Evolutionary conservation across 208 protist species (phyloP).

Genomic region (Leptomonas pyrrhocoris): DNA sequence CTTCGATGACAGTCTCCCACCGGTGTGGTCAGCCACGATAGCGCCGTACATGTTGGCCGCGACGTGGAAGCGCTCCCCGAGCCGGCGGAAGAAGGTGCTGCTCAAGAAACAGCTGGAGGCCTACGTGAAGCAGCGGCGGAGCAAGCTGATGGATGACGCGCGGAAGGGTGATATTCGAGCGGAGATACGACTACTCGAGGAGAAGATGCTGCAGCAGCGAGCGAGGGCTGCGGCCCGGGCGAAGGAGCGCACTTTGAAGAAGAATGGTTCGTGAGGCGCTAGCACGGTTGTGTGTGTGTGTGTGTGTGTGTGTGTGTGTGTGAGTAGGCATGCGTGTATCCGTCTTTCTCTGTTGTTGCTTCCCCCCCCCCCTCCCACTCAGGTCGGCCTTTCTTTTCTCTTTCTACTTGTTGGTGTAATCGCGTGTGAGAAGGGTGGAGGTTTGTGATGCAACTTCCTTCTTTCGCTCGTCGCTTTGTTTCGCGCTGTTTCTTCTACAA

Average conservation of each 20-base stretch:
- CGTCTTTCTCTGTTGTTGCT: slow-evolving; percentile 11
- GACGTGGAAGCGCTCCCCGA: slow-evolving; percentile 55
- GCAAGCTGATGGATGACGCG: slow-evolving; percentile 16
- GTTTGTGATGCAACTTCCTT: neutral
- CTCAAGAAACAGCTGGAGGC: slow-evolving; percentile 35
- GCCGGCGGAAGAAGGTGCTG: slow-evolving; percentile 54
- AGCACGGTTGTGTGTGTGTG: neutral
- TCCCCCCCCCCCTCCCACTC: neutral
- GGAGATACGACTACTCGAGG: slow-evolving; percentile 34
- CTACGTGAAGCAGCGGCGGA: slow-evolving; percentile 21
- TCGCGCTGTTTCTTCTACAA: no score
- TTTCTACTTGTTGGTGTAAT: neutral
- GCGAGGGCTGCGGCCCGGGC: slow-evolving; percentile 12
- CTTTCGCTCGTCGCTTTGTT: neutral
- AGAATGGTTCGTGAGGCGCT: neutral
- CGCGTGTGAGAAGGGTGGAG: neutral
- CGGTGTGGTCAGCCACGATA: slow-evolving; percentile 45
- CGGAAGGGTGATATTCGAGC: slow-evolving; percentile 20
- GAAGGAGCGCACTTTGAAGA: neutral
- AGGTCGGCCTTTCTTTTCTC: slow-evolving; percentile 17
- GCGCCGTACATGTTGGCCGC: slow-evolving; percentile 64
- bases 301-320: neutral
- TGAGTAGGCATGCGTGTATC: neutral
- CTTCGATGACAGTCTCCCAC: slow-evolving; percentile 80
- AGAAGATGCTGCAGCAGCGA: slow-evolving; percentile 25